Percentiles rank a stretch among this genome's conserved stretches.
Conservation (phyloP, 768 basidiomycete species). For the Tubosaeta sp. region DNA sequence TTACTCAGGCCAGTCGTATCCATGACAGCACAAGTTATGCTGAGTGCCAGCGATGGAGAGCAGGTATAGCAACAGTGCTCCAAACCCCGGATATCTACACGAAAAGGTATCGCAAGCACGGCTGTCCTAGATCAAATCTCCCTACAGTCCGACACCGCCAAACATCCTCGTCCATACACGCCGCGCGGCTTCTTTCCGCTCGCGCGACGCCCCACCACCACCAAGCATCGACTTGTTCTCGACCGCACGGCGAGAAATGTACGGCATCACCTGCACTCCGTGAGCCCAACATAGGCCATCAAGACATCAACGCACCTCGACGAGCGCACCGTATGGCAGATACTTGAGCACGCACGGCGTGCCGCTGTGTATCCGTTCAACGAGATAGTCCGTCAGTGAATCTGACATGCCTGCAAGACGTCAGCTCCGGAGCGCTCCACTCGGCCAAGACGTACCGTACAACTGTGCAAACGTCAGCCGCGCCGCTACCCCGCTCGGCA, state of each 20-base stretch:
- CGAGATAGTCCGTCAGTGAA: constrained; percentile 69
- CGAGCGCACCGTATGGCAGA: constrained; percentile 70
- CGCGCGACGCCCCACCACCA: constrained; percentile 54
- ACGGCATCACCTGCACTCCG: constrained; percentile 71
- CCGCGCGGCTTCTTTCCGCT: constrained; percentile 28
- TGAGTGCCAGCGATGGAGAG: no score
- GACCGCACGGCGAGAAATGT: constrained; percentile 80
- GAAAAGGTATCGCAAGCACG: neutral
- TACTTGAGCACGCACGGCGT: constrained; percentile 83
- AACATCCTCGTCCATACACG: constrained; percentile 32
- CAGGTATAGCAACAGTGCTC: no score
- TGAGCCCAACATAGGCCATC: no score
- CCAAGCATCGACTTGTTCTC: constrained; percentile 92
- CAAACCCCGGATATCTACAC: neutral
- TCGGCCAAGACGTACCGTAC: constrained; percentile 52
- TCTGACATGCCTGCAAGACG: constrained; percentile 73
- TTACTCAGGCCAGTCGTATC: no score
- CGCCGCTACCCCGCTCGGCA: constrained; percentile 56
- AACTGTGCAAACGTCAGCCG: constrained; percentile 76
- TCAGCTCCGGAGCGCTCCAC: neutral
- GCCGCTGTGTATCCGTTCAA: constrained; percentile 43
- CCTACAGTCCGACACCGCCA: constrained; percentile 22
- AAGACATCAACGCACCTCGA: constrained; percentile 42
- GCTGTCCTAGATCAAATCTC: neutral
- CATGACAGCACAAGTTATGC: no score